Conservation (phyloP, 2,329 filamentous ascomycete species). For the Tympanopsis confertula region DNA sequence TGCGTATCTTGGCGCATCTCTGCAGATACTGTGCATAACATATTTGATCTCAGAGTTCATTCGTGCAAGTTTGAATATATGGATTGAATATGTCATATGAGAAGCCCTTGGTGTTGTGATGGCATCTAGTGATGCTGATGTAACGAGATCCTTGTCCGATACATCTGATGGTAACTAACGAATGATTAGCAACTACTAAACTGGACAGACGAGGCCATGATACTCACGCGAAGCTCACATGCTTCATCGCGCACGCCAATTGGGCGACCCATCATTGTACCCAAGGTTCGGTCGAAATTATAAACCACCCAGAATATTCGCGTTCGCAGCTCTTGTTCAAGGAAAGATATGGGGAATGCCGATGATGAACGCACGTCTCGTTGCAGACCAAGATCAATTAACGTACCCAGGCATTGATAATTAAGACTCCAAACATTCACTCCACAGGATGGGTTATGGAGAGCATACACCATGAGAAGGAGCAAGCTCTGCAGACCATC, state of each 20-base stretch:
- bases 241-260: constrained; percentile 42
- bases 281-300: constrained; percentile 35
- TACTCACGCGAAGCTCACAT: constrained; percentile 33
- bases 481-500: constrained; percentile 35
- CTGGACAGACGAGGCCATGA: too few species aligned
- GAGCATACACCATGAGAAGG: constrained; percentile 32
- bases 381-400: constrained; percentile 38
- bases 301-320: constrained; percentile 43
- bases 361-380: constrained; percentile 28
- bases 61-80: constrained; percentile 32
- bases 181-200: not conserved
- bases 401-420: constrained; percentile 38
- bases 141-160: constrained; percentile 5
- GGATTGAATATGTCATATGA: constrained; percentile 29
- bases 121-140: constrained; percentile 5
- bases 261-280: constrained; percentile 43
- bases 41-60: constrained; percentile 48
- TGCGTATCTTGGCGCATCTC: constrained; percentile 31
- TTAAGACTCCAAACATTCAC: constrained; percentile 42
- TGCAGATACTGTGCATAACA: constrained; percentile 37
- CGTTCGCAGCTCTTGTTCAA: constrained; percentile 41
- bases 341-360: constrained; percentile 24
- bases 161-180: constrained; percentile 10
- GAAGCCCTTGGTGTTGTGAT: constrained; percentile 7
- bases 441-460: constrained; percentile 33